Conservation (phyloP, 345 rosid genomes). For the Lumnitzera littorea region DNA sequence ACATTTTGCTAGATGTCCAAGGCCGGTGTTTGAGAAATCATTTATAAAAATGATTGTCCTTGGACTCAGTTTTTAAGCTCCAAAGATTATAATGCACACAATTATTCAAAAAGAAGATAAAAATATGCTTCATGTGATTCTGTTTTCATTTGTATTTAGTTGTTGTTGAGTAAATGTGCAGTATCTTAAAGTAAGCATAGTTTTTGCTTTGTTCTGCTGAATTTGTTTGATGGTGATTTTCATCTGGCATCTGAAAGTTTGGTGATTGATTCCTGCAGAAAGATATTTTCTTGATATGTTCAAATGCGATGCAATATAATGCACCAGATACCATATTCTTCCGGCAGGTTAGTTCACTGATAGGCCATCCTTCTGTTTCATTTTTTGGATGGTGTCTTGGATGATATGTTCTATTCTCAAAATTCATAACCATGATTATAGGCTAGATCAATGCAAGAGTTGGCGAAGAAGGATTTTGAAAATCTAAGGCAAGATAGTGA, state of each 20-base stretch:
- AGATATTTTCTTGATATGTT: constrained; percentile 74
- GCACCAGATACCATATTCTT: constrained; percentile 84
- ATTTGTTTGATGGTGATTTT: too few species aligned
- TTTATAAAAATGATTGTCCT: too few species aligned
- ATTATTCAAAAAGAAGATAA: too few species aligned
- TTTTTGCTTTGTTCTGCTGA: not conserved
- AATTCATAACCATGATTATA: constrained; percentile 19
- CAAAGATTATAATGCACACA: too few species aligned
- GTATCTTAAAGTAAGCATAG: too few species aligned
- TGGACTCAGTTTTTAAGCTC: too few species aligned
- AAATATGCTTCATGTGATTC: too few species aligned
- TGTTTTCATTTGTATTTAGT: too few species aligned
- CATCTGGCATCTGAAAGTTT: not conserved
- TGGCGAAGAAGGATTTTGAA: constrained; percentile 90
- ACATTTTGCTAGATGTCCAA: too few species aligned
- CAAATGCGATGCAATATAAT: constrained; percentile 96
- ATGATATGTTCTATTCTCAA: constrained; percentile 7
- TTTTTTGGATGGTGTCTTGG: constrained; percentile 4
- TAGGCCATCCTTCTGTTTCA: not conserved
- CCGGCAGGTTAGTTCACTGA: constrained; percentile 61
- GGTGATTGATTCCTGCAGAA: constrained; percentile 42
- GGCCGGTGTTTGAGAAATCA: too few species aligned
- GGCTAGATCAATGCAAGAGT: constrained; percentile 87
- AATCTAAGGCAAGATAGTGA: constrained; percentile 93
- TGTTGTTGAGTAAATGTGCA: too few species aligned